These are phyloP conservation scores for Rugonectria rugulosa DNA, from an alignment of 2,329 filamentous ascomycete genomes.

Conservation along the genomic window DNA sequence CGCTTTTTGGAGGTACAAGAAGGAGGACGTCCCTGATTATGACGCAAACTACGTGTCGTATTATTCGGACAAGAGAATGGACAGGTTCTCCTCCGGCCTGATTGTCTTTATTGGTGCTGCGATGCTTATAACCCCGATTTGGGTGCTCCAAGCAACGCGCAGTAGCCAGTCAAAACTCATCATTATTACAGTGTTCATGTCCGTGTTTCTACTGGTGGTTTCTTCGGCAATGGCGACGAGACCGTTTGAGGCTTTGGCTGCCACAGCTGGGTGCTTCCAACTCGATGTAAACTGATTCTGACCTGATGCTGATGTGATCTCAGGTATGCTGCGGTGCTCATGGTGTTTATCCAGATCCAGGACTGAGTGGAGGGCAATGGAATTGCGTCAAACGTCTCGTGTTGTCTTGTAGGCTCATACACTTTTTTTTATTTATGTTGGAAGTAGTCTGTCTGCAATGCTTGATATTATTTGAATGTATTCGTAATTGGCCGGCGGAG, in stretches of 20 bases:
- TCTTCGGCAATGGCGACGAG: conserved; percentile 25
- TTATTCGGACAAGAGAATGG: conserved; percentile 29
- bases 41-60: conserved; percentile 1
- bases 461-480: no score
- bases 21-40: neutral
- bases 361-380: no score
- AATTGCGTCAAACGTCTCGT: no score
- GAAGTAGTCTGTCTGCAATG: no score
- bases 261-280: conserved; percentile 26
- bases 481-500: no score
- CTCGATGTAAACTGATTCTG: neutral
- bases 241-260: conserved; percentile 27
- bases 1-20: neutral
- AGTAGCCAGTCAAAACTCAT: conserved; percentile 32
- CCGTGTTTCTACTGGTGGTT: conserved; percentile 20
- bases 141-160: conserved; percentile 37
- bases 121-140: conserved; percentile 45
- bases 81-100: conserved; percentile 32
- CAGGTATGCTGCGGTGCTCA: conserved; percentile 22
- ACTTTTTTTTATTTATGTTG: no score
- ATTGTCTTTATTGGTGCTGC: conserved; percentile 36
- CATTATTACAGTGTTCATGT: conserved; percentile 43
- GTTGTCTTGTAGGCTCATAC: neutral
- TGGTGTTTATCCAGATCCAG: conserved; percentile 23
- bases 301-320: neutral